phyloP scores from a whole-genome alignment of 495 filamentous ascomycete species.

The Aspergillus sclerotioniger region DNA sequence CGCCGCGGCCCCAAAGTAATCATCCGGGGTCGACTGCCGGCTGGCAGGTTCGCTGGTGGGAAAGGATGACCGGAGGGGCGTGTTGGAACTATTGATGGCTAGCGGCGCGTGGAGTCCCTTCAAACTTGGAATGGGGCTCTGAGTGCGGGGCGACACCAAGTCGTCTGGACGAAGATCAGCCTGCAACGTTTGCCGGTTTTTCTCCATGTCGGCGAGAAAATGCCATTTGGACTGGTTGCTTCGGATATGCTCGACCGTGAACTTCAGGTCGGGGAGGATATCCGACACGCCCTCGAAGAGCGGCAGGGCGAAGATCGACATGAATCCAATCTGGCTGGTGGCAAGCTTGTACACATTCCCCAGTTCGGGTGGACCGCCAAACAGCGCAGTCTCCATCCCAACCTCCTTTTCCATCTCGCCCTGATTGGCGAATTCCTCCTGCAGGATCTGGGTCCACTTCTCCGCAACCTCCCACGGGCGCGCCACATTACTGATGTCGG shows the following conservation, averaged over 20 bases:
- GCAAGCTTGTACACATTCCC: constrained; percentile 80
- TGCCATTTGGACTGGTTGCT: constrained; percentile 74
- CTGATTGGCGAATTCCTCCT: constrained; percentile 91
- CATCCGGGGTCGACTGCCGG: constrained; percentile 1
- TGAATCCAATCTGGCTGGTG: constrained; percentile 87
- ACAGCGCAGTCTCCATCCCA: constrained; percentile 79
- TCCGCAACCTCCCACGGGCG: constrained; percentile 77
- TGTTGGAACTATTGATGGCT: background rate
- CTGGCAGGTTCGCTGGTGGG: constrained; percentile 9
- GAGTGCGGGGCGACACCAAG: constrained; percentile 39
- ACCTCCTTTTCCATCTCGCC: constrained; percentile 88
- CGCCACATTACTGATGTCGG: constrained; percentile 97
- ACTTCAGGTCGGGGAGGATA: constrained; percentile 77
- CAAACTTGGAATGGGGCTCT: constrained; percentile 28
- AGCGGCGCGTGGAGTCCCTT: constrained; percentile 11
- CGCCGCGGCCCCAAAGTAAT: constrained; percentile 22
- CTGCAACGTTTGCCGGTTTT: constrained; percentile 29
- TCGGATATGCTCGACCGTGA: constrained; percentile 76
- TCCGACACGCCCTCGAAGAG: constrained; percentile 84
- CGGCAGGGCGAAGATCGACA: constrained; percentile 90
- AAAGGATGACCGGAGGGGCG: constrained; percentile 8
- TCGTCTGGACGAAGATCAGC: constrained; percentile 23
- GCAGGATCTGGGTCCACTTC: constrained; percentile 85
- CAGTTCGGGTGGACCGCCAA: constrained; percentile 76
- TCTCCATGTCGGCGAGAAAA: constrained; percentile 56